Percentiles rank a stretch among this genome's conserved stretches.
phyloP scores from a whole-genome alignment of 192 early-diverging fungal genomes.

The Geranomyces michiganensis region DNA sequence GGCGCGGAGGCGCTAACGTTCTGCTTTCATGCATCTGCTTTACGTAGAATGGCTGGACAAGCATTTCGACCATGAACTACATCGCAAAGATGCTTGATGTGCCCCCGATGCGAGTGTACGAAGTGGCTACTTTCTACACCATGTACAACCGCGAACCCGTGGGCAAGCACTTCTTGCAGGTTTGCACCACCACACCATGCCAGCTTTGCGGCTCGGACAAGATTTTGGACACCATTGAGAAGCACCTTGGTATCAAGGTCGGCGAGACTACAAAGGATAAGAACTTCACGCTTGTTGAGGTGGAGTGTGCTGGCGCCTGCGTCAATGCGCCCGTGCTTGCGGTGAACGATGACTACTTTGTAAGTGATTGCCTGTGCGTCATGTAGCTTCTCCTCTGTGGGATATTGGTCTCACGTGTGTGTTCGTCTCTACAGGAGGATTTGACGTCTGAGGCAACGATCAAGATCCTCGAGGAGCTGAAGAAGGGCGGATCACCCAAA shows the following conservation, averaged over 20 bases:
- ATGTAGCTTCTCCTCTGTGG: background rate
- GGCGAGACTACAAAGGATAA: constrained; percentile 94
- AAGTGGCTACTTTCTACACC: constrained; percentile 99
- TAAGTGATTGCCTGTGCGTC: constrained; percentile 43
- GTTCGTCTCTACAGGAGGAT: constrained; percentile 80
- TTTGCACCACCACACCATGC: constrained; percentile 99
- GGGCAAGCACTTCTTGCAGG: constrained; percentile 98
- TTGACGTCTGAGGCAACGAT: constrained; percentile 88
- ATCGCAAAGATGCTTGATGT: constrained; percentile 93
- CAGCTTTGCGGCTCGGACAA: constrained; percentile 91
- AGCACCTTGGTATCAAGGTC: constrained; percentile 87
- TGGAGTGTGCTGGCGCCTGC: constrained; percentile 99
- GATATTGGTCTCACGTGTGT: background rate
- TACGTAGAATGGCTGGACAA: constrained; percentile 76
- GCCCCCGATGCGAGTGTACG: constrained; percentile 98
- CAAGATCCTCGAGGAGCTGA: constrained; percentile 84
- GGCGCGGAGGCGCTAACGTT: too few species aligned
- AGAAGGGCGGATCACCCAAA: constrained; percentile 75
- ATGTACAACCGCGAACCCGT: constrained; percentile 99
- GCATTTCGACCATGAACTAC: constrained; percentile 94
- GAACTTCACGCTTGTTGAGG: constrained; percentile 97
- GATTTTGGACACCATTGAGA: constrained; percentile 85
- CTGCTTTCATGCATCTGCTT: too few species aligned
- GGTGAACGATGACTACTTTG: constrained; percentile 97
- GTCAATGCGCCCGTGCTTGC: constrained; percentile 97